Base-by-base conservation (phyloP, 2,329 filamentous ascomycete species). In the Calonectria naviculata region DNA sequence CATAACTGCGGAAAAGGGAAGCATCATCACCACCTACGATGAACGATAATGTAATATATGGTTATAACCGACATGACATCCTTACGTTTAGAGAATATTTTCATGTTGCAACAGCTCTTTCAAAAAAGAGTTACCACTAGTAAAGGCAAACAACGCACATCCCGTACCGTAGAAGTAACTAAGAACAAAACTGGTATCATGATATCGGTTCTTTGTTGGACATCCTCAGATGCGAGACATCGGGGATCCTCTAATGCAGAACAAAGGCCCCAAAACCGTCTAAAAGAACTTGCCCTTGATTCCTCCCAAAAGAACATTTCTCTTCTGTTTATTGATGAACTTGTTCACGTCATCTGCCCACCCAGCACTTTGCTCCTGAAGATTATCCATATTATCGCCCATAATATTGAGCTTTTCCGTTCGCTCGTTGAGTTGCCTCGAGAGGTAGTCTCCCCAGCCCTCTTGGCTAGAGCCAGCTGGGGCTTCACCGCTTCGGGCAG, bases 291-390 rank as follows among this genome's bases (percentile, higher is more conserved):
- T 91, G 79, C 89, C 86, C 80, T 90, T 92, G 21, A 92, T 83
- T 71, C 89, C 87, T 1, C 95, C 94, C 76, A 97, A 84, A 17
- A 98, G 86, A 74, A 97, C 87, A 73, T 94, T 95, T 81, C 92
- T 90, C 89, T 98, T 98, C 86, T 98, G 96, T 84, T 92, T 93
- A 69, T 88, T 89, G 5, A 98, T 92, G 82, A 90, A 98, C 82
- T 97, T 98, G 78, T 90, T 93, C 64, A 97, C 95, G 80, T 97
- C 95, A 36, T 95, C 91, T 17, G 95, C 93, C 92, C 95, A 98
- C 21, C 92, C 93, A 67, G 91, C 91, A 80, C 94, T 97, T 76
- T 93, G 93, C 78, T 95, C 89, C 78, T 96, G 93, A 71, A 98
- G 84, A 73, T 90, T 91, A 73, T 97, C 93, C 91, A 98, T 95